phyloP scores from a whole-genome alignment of 495 filamentous ascomycete genomes.

The Pyrenopolyporus hunteri region DNA sequence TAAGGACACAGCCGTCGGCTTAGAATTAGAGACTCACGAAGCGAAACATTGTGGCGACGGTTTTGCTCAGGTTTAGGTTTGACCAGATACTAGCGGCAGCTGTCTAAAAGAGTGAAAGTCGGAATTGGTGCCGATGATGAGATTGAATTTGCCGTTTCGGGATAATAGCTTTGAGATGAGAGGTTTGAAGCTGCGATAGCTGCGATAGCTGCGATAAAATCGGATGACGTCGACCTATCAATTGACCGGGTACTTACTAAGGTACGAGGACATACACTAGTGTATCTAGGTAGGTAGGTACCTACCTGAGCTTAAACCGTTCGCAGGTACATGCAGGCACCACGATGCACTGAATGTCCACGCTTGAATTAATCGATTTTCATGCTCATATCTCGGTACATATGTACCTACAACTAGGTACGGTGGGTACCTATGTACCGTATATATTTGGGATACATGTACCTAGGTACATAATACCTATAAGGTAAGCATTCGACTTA shows the following conservation, averaged over 20 bases:
- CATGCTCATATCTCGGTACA: not conserved
- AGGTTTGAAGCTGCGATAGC: conserved; percentile 11
- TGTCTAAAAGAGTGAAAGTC: conserved; percentile 2
- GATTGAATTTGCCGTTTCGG: conserved; percentile 29
- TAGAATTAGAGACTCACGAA: conserved; percentile 45
- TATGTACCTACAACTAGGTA: conserved; percentile 1
- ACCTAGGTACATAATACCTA: conserved; percentile 7
- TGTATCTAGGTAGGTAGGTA: not conserved
- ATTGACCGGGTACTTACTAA: not conserved
- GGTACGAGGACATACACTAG: not conserved
- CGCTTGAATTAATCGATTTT: too few relatives aligned
- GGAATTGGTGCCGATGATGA: not conserved
- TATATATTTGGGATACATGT: not conserved
- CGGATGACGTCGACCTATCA: conserved; percentile 29
- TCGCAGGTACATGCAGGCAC: too few relatives aligned
- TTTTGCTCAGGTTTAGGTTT: not conserved
- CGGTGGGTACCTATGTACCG: not conserved
- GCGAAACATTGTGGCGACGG: conserved; percentile 47
- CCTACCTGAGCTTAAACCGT: too few relatives aligned
- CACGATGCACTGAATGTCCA: too few relatives aligned
- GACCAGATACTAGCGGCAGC: not conserved
- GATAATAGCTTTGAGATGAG: conserved; percentile 25
- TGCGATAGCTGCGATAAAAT: conserved; percentile 9
- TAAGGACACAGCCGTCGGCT: not conserved
- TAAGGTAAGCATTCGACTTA: too few relatives aligned